Evolutionary conservation across 139 green algal species (phyloP), one percentile per base, ranked within the genome.

Genomic region (Trebouxia sp.): DNA sequence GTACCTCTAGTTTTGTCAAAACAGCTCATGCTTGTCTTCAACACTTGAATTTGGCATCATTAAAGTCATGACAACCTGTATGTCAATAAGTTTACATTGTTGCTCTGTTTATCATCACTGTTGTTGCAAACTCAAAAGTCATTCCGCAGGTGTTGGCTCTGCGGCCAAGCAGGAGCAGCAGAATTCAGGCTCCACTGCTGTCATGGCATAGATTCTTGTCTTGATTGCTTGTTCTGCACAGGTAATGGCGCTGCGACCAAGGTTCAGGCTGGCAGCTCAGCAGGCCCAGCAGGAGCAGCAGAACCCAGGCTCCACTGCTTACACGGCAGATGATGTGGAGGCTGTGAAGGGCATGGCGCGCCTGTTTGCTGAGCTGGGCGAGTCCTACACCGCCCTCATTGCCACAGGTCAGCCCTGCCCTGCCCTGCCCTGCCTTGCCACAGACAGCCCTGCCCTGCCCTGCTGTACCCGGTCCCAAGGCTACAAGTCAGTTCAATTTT

Each of bases 311-410:
- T 12, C 38, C 55, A 47, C 43, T 45, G 47, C 2, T 6, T 48
- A 35, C 20, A 24, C 15, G 28, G 66, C 74, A 6, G 92, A 98
- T 66, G 89, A 97, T 76, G 87, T 93, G 56, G 94, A 98, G 37
- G 89, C 87, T 0, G 88, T 91, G 26, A 98, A 98, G 88, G 95
- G 85, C 82, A 95, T 98, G 87, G 95, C 94, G 4, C 87, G 95
- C 10, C 87, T 98, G 39, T 98, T 98, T 91, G 92, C 92, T 0
- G 95, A 98, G 81, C 89, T 97, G 5, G 95, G 89, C 7, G 95
- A 98, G 87, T 93, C 94, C 5, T 98, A 97, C 88, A 85, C 92
- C 0, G 80, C 83, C 48, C 85, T 95, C 32, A 90, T 97, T 7
- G 83, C 90, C 26, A 77, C 86, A 93, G 89, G 91, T 93, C 70